Evolutionary conservation across 352 stramenopile species (phyloP).

Genomic region (Globisporangium megalacanthum): DNA sequence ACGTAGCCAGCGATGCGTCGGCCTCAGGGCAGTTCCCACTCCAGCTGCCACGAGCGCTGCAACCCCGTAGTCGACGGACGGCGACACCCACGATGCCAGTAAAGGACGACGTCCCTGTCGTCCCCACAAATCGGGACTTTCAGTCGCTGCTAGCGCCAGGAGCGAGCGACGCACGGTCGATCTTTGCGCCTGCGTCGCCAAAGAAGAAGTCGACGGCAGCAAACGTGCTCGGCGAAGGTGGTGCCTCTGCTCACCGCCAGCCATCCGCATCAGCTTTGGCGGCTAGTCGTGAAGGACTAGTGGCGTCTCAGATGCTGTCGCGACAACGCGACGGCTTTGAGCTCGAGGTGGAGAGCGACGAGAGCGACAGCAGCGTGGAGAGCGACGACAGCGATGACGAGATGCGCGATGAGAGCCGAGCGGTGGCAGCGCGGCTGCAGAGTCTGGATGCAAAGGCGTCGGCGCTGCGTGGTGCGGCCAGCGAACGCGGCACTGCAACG

Average conservation of each 20-base stretch:
- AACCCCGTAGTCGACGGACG: not conserved
- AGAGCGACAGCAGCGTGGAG: slow-evolving; percentile 9
- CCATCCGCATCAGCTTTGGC: not conserved
- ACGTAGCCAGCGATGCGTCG: not conserved
- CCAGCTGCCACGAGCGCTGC: not conserved
- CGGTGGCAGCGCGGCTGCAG: too few relatives aligned
- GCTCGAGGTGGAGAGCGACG: slow-evolving; percentile 2
- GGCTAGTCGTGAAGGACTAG: not conserved
- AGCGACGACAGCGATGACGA: too few relatives aligned
- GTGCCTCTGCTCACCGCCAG: not conserved
- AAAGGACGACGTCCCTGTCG: slow-evolving; percentile 5
- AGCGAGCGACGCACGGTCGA: not conserved
- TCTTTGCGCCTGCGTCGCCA: slow-evolving; percentile 1
- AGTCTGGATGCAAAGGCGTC: too few relatives aligned
- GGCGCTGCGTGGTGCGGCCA: too few relatives aligned
- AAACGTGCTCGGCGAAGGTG: not conserved
- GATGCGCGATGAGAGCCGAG: too few relatives aligned
- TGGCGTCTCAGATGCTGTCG: not conserved
- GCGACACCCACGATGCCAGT: not conserved
- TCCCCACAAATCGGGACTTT: not conserved
- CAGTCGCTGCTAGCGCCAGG: not conserved
- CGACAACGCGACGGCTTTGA: slow-evolving; percentile 1
- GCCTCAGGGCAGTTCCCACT: not conserved
- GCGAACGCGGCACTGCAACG: too few relatives aligned
- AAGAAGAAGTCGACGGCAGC: not conserved